phyloP scores from a whole-genome alignment of 2,329 filamentous ascomycete species.

The Ceratocystis destructans region DNA sequence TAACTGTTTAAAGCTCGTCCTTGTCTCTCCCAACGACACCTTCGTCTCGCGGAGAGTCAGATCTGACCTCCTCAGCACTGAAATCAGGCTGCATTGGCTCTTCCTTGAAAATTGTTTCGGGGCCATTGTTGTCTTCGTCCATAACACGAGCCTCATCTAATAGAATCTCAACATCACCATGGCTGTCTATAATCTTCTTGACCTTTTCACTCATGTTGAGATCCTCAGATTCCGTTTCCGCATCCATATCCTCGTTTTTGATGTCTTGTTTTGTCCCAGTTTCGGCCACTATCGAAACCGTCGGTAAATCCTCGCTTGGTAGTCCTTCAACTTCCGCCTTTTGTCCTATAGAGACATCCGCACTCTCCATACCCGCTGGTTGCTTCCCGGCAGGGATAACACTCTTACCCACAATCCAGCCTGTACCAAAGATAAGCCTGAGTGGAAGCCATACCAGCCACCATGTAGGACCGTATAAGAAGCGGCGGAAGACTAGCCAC shows the following conservation, averaged over 20 bases:
- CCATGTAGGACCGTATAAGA: slow-evolving; percentile 80
- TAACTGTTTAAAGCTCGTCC: slow-evolving; percentile 9
- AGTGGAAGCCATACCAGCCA: slow-evolving; percentile 77
- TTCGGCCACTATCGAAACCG: slow-evolving; percentile 23
- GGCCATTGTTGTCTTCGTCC: slow-evolving; percentile 16
- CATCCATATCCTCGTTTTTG: slow-evolving; percentile 24
- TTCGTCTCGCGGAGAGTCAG: neutral
- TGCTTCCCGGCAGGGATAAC: slow-evolving; percentile 29
- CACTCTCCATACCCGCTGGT: slow-evolving; percentile 23
- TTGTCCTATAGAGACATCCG: slow-evolving; percentile 23
- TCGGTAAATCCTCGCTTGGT: slow-evolving; percentile 35
- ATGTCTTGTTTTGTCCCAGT: neutral
- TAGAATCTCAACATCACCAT: slow-evolving; percentile 10
- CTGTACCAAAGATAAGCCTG: slow-evolving; percentile 48
- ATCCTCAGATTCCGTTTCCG: slow-evolving; percentile 23
- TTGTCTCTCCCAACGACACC: neutral
- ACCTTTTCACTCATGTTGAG: slow-evolving; percentile 40
- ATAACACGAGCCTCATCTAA: neutral
- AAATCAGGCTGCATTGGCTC: slow-evolving; percentile 13
- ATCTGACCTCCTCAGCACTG: slow-evolving; percentile 24
- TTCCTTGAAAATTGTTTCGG: slow-evolving; percentile 15
- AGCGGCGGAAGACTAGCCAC: slow-evolving; percentile 75
- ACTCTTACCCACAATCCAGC: slow-evolving; percentile 41
- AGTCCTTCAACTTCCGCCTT: slow-evolving; percentile 25
- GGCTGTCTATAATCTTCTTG: slow-evolving; percentile 37